Evolutionary conservation across 208 protist species (phyloP).

Genomic region (Acanthamoeba sp.): DNA sequence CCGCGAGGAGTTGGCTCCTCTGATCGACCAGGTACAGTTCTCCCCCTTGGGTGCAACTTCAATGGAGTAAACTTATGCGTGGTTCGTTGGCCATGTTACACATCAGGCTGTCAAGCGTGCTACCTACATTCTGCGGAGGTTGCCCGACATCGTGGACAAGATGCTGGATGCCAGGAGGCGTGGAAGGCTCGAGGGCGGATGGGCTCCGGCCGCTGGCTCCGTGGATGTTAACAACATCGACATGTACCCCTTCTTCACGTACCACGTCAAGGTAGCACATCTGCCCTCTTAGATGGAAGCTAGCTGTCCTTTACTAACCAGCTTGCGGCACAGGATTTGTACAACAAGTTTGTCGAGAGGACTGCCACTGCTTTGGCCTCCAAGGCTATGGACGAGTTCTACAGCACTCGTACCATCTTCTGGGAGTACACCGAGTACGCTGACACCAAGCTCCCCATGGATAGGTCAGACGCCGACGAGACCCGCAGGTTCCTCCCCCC

Average conservation of each 20-base stretch:
- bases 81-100: background rate
- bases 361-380: conserved; percentile 62
- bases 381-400: conserved; percentile 88
- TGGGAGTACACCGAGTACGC: conserved; percentile 84
- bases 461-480: conserved; percentile 79
- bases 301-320: too few relatives aligned
- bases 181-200: background rate
- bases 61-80: too few relatives aligned
- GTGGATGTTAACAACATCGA: conserved; percentile 82
- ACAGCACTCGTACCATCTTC: conserved; percentile 83
- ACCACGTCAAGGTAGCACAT: conserved; percentile 76
- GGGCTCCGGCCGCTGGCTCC: background rate
- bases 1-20: conserved; percentile 78
- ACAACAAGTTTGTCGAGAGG: conserved; percentile 85
- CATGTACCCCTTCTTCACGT: conserved; percentile 85
- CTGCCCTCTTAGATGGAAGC: background rate
- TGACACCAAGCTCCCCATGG: conserved; percentile 73
- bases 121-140: conserved; percentile 83
- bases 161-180: conserved; percentile 77
- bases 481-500: conserved; percentile 25
- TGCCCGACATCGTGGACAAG: conserved; percentile 81
- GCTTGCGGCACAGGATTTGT: conserved; percentile 82
- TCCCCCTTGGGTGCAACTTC: too few relatives aligned
- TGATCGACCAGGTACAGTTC: conserved; percentile 81
- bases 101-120: conserved; percentile 70